These are phyloP conservation scores for Mycena amicta DNA, from an alignment of 768 basidiomycete genomes.

Conservation along the genomic window DNA sequence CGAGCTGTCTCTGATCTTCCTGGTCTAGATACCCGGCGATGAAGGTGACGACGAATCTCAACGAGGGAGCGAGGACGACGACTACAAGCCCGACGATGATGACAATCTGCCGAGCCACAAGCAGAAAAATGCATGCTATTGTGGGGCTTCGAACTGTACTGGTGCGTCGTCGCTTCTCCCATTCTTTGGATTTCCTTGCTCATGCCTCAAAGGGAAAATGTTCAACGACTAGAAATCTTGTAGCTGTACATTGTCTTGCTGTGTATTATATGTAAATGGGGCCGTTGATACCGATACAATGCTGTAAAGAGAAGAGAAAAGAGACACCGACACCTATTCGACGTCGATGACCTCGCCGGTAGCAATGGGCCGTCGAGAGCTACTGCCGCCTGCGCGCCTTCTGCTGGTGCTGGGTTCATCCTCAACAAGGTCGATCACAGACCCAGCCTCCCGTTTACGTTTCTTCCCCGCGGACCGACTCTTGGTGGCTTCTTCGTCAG, in stretches of 20 bases:
- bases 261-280: too few relatives aligned
- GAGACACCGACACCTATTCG: not conserved
- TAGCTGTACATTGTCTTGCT: conserved; percentile 1
- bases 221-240: conserved; percentile 1
- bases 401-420: conserved; percentile 22
- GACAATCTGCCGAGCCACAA: not conserved
- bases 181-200: too few relatives aligned
- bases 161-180: too few relatives aligned
- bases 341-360: not conserved
- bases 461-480: conserved; percentile 31
- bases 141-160: not conserved
- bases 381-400: not conserved
- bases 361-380: not conserved
- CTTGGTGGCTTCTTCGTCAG: conserved; percentile 33
- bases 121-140: not conserved
- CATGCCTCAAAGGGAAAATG: conserved; percentile 5
- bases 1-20: not conserved
- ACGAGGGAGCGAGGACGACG: not conserved
- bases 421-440: conserved; percentile 33
- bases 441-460: conserved; percentile 34
- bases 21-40: not conserved
- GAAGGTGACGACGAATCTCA: not conserved
- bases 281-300: too few relatives aligned
- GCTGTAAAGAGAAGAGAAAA: not conserved
- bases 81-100: not conserved